phyloP scores from a whole-genome alignment of 1,284 basidiomycete genomes.

The Hortiboletus rubellus region DNA sequence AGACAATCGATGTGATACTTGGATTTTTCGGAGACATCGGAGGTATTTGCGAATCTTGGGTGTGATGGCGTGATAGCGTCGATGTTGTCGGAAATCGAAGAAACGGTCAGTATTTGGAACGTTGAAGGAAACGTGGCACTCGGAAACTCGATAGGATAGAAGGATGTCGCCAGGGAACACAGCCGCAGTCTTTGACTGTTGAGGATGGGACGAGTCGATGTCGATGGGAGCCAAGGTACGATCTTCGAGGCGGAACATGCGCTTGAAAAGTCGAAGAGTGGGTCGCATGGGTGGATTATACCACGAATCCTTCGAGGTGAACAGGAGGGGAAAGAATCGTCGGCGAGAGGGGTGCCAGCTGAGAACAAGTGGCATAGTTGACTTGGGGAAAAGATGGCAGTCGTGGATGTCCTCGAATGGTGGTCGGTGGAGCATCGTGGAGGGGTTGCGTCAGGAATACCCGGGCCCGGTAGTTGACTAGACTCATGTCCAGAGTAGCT shows the following conservation, averaged over 20 bases:
- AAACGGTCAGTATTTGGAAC: background rate
- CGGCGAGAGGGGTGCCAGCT: background rate
- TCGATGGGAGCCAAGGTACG: background rate
- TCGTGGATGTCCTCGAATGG: background rate
- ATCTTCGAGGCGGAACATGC: background rate
- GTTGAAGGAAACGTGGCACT: background rate
- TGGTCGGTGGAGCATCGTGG: background rate
- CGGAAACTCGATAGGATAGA: background rate
- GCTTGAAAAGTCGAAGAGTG: background rate
- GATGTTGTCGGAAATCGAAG: background rate
- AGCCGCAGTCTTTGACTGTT: background rate
- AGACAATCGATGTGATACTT: background rate
- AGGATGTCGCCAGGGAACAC: conserved; percentile 1
- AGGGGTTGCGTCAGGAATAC: background rate
- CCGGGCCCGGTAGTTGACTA: background rate
- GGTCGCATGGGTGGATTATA: background rate
- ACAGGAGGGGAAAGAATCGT: background rate
- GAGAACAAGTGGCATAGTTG: background rate
- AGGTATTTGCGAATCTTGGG: background rate
- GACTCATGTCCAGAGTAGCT: background rate
- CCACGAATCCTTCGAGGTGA: background rate
- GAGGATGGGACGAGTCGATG: too few relatives aligned
- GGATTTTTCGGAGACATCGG: background rate
- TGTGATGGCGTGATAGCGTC: background rate
- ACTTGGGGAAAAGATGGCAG: background rate